Evolutionary conservation across 768 basidiomycete species (phyloP), one percentile per base, ranked within the genome.

Genomic region (Mycena indigotica): DNA sequence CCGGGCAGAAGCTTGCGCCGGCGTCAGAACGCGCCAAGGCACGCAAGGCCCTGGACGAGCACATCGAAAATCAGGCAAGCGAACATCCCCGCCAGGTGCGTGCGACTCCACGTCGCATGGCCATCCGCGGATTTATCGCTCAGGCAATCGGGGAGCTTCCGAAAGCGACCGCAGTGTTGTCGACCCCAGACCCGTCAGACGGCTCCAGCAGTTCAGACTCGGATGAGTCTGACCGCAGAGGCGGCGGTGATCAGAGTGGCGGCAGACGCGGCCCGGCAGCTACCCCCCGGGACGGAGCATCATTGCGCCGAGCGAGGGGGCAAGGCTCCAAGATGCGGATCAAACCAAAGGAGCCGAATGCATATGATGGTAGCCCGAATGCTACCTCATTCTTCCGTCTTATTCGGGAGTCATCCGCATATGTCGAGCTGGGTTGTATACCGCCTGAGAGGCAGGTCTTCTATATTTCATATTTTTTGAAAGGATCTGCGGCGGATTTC

Each of bases 401-500:
- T 39, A 58, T 74, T 21, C 67, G 62, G 1, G 63, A 71, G 35
- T 62, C 60, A 0, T 65, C 59, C 23, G 55, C 62, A 6, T 72
- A 67, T 38, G 58, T 73, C 0, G 48, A 56, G 1, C 65, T 71
- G 44, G 69, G 65, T 1, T 21, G 52, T 1, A 65, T 70, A 0
- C 50, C 49, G 1, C 16, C 5, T 0, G 28, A 44, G 3, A 53
- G 65, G 1, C 59, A 51, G 3, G 68, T 70, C 0, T 67, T 67
- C 21, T 55, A 69, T 1, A 25, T 73, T 3, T 65, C 67, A 0
- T 56, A 67, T 12, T 77, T 64, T 64, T 57, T 80, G 4, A 68
- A 56, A 0, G 72, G 67, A 0, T 64, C 63, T 0, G 76, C 75
- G 0, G 69, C 70, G 45, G 60, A 72, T 13, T 75, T 73, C 38